These are phyloP conservation scores for Spathaspora arborariae DNA, from an alignment of 805 yeast genomes.

Conservation along the genomic window DNA sequence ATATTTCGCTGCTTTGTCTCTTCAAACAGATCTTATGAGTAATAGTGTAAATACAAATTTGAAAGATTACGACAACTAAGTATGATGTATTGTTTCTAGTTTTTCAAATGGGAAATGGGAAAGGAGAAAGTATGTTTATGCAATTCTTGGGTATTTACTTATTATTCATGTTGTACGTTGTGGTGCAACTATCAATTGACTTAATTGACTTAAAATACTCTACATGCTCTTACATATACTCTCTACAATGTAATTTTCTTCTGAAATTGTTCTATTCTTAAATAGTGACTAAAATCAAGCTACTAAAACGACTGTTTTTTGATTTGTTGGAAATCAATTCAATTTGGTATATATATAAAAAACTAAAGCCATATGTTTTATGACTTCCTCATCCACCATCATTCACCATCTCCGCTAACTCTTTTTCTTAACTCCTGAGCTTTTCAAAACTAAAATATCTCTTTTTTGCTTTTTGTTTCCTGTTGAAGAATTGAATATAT, in stretches of 20 bases:
- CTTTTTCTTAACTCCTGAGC: neutral
- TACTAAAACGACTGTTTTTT: neutral
- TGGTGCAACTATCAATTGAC: no score
- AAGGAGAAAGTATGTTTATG: no score
- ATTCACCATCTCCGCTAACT: neutral
- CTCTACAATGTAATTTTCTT: neutral
- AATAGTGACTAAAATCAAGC: neutral
- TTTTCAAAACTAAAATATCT: conserved; percentile 3
- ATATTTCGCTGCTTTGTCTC: no score
- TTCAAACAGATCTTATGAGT: no score
- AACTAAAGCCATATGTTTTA: neutral
- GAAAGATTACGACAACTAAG: no score
- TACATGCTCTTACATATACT: no score
- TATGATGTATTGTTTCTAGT: no score
- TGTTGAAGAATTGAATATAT: conserved; percentile 19
- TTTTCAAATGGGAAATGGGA: no score
- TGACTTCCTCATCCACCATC: neutral
- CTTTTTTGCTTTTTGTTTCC: conserved; percentile 5
- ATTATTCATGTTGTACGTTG: no score
- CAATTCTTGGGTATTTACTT: no score
- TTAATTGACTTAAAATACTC: no score
- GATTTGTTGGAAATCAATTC: conserved; percentile 19
- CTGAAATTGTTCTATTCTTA: neutral
- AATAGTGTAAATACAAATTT: no score
- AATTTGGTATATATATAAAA: neutral